phyloP scores from a whole-genome alignment of 2,329 filamentous ascomycete species.

The Pyrenophora seminiperda region DNA sequence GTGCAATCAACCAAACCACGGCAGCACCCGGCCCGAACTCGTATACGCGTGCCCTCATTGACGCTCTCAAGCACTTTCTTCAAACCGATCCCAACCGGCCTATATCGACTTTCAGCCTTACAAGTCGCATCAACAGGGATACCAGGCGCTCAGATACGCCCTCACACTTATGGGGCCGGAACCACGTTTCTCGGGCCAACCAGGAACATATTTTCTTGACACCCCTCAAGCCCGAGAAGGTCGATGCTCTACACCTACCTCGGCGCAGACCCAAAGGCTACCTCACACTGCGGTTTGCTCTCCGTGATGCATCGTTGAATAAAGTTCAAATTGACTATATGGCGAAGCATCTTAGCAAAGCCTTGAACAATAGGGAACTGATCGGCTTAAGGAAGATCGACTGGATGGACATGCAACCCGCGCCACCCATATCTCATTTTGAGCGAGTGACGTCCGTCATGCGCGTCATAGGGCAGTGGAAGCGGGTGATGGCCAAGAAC shows the following conservation, averaged over 20 bases:
- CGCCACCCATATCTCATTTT: conserved; percentile 31
- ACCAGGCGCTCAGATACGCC: conserved; percentile 33
- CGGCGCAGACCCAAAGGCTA: conserved; percentile 29
- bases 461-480: conserved; percentile 38
- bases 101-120: conserved; percentile 40
- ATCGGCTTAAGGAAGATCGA: conserved; percentile 40
- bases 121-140: conserved; percentile 34
- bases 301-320: conserved; percentile 33
- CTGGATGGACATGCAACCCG: conserved; percentile 38
- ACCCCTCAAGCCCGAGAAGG: conserved; percentile 27
- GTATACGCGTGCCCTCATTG: conserved; percentile 45
- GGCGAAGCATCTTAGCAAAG: conserved; percentile 32
- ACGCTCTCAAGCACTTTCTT: conserved; percentile 32
- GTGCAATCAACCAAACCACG: conserved; percentile 34
- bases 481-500: conserved; percentile 29
- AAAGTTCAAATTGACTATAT: conserved; percentile 40
- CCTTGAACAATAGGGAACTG: conserved; percentile 34
- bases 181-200: conserved; percentile 20
- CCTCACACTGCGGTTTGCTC: conserved; percentile 41
- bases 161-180: conserved; percentile 35
- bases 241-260: conserved; percentile 4
- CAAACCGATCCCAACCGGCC: conserved; percentile 26
- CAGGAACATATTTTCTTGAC: conserved; percentile 41
- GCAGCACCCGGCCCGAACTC: conserved; percentile 36
- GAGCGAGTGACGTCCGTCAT: conserved; percentile 34